These are phyloP conservation scores for Monilinia aucupariae DNA, from an alignment of 2,329 filamentous ascomycete genomes.

Conservation along the genomic window DNA sequence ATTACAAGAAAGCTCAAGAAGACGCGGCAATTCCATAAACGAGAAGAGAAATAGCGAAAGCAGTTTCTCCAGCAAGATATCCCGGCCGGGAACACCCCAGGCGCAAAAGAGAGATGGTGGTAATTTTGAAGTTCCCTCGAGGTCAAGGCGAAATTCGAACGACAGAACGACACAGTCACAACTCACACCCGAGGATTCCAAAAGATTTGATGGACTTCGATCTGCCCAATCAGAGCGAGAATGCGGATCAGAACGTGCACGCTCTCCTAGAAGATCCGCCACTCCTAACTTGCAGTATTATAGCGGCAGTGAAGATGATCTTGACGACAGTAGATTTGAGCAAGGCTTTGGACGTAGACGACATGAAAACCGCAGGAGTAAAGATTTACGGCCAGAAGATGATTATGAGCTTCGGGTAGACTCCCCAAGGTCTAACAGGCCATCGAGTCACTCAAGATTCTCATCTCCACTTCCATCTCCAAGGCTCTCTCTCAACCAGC, in stretches of 20 bases:
- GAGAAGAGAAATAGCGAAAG: slow-evolving; percentile 30
- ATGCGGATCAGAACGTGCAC: slow-evolving; percentile 18
- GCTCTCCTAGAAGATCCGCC: slow-evolving; percentile 25
- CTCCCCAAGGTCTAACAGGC: slow-evolving; percentile 28
- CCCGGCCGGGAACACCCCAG: slow-evolving; percentile 23
- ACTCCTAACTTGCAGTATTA: slow-evolving; percentile 23
- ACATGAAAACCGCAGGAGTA: slow-evolving; percentile 16
- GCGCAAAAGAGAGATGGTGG: slow-evolving; percentile 25
- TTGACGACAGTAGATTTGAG: slow-evolving; percentile 31
- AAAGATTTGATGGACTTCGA: slow-evolving; percentile 23
- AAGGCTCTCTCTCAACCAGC: slow-evolving; percentile 29
- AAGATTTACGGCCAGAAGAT: slow-evolving; percentile 22
- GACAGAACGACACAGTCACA: slow-evolving; percentile 29
- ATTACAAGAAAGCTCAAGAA: slow-evolving; percentile 34
- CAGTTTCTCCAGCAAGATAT: slow-evolving; percentile 18
- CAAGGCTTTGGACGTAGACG: slow-evolving; percentile 19
- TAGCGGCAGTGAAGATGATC: slow-evolving; percentile 32
- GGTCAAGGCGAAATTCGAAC: slow-evolving; percentile 23
- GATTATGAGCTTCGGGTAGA: slow-evolving; percentile 22
- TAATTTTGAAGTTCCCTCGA: slow-evolving; percentile 20
- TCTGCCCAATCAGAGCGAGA: slow-evolving; percentile 23
- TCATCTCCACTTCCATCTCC: slow-evolving; percentile 32
- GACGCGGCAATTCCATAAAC: slow-evolving; percentile 27
- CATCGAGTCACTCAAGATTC: slow-evolving; percentile 24
- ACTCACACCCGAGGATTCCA: slow-evolving; percentile 25